Evolutionary conservation across 1,284 basidiomycete genomes (phyloP), one percentile per base, ranked within the genome.

Genomic region (Leccinum pallidistipes): DNA sequence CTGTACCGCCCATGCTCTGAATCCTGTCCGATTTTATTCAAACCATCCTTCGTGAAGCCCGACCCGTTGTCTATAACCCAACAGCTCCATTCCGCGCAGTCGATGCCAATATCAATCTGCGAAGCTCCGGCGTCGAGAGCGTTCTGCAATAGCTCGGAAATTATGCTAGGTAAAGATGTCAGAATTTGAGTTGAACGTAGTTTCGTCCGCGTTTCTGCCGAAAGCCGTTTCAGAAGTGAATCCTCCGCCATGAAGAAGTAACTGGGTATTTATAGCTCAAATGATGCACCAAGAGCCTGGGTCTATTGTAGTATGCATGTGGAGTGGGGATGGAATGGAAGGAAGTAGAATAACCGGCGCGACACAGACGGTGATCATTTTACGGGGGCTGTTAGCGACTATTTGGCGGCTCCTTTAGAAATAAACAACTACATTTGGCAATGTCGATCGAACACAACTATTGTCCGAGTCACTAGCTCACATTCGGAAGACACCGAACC

Each of bases 401-500:
- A 59, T 74, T 71, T 71, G 66, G 71, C 53, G 12, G 14, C 43
- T n/a, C 40, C 62, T 3, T 64, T 55, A 24, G 60, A 63, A 68
- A 59, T 54, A 71, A 71, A 75, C 63, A 75, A 67, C 67, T 60
- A 57, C 43, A 68, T 75, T 62, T 61, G 55, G 72, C 36, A 73
- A 62, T 54, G 66, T 58, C 61, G 69, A 72, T 72, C 67, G 40
- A 57, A 24, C 18, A 29, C n/a, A 43, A 43, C 16, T 29, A 5
- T 14, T 16, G 36, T 38, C 36, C 36, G 14, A 38, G 36, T 38
- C 43, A 38, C 52, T 45, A 43, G 58, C 80, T 52, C 82, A 96
- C 94, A 96, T 95, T 64, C 94, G 85, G 78, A 95, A 95, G 53
- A 94, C 91, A 12, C 94, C 94, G 78, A 91, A 95, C 50, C 91